Base-by-base conservation (phyloP, 176 grass and related monocot species). In the Echinochloa phyllopogon region DNA sequence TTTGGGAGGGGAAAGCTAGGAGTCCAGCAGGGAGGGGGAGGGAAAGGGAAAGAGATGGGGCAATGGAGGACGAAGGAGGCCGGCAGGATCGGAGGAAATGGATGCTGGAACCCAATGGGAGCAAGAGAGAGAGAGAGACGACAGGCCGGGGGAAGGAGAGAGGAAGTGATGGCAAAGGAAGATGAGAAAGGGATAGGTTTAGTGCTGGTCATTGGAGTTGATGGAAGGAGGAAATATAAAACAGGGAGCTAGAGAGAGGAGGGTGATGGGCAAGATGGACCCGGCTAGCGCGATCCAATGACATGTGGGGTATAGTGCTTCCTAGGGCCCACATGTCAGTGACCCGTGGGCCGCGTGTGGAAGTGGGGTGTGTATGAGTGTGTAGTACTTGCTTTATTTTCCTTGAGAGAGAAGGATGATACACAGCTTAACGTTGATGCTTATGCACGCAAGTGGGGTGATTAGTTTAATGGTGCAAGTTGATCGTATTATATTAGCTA, bases 401-500 rank as follows among this genome's bases (percentile, higher is more conserved):
- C 33, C 84, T 83, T 83, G 45, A 63, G 74, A 79, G 66, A 83
- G 50, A 49, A 50, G 40, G 67, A 23, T 90, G 78, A 73, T 79
- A 27, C 71, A 27, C 71, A 74, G 61, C 58, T 69, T 87, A 69
- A 83, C 68, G 80, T 87, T 87, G 89, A 80, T 91, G 85, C 81
- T 87, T 84, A 75, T 84, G 89, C 81, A 91, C 85, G 69, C 89
- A 91, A 87, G 85, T 87, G 81, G 85, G 33, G 20, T 7, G 4
- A 76, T 91, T 91, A 76, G 69, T 80, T 87, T 91, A 91, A 70
- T 74, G 51, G 49, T 75, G 51, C 85, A 91, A 91, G 85, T 84
- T 84, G 85, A 23, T 33, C 11, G 36, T 91, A 84, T 75, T 87
- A 56, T 91, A 91, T 80, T 87, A 45, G 59, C 80, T 87, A 45